These are phyloP conservation scores for Colletotrichum musicola DNA, from an alignment of 2,329 filamentous ascomycete genomes.

Conservation along the genomic window DNA sequence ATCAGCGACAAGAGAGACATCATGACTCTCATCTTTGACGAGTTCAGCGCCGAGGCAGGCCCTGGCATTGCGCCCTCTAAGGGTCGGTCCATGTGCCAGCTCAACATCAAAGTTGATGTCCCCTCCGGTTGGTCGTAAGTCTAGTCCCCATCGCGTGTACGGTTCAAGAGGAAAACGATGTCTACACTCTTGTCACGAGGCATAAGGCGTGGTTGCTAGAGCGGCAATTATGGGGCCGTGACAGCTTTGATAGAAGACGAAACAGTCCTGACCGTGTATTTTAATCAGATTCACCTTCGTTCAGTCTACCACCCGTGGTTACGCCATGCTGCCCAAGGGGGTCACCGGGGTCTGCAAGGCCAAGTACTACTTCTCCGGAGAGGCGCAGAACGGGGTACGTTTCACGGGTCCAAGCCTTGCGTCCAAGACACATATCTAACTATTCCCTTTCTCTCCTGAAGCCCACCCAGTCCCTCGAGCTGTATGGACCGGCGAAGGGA, in stretches of 20 bases:
- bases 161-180: no score
- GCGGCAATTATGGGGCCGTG: no score
- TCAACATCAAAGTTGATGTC: slow-evolving; percentile 64
- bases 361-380: slow-evolving; percentile 67
- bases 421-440: no score
- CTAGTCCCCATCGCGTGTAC: fast-evolving
- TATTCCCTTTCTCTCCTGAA: slow-evolving; percentile 31
- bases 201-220: no score
- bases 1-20: slow-evolving; percentile 45
- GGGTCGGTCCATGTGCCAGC: slow-evolving; percentile 65
- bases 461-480: slow-evolving; percentile 54
- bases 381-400: slow-evolving; percentile 51
- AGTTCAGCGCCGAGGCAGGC: slow-evolving; percentile 63
- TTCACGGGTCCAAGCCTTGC: no score
- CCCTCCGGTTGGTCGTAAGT: slow-evolving; percentile 62
- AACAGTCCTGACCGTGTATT: no score
- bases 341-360: slow-evolving; percentile 62
- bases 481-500: slow-evolving; percentile 55
- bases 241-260: no score
- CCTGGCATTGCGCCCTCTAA: slow-evolving; percentile 55
- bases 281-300: slow-evolving; percentile 55
- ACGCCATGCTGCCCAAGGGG: slow-evolving; percentile 58
- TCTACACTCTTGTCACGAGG: no score
- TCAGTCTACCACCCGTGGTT: slow-evolving; percentile 65
- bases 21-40: slow-evolving; percentile 65